phyloP scores from a whole-genome alignment of 495 filamentous ascomycete genomes.

The Trichoderma gamsii region DNA sequence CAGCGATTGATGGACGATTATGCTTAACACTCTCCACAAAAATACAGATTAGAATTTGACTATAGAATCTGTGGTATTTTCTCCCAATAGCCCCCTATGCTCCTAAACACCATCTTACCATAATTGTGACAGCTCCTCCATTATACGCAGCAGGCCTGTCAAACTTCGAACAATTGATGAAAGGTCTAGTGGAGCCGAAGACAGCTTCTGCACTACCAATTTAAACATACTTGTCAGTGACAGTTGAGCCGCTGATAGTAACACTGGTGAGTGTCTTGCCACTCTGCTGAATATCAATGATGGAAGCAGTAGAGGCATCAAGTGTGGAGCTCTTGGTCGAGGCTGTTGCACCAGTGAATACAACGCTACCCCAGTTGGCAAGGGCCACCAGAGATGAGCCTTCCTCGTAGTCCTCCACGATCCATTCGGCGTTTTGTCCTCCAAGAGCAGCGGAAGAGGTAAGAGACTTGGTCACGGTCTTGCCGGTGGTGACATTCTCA shows the following conservation, averaged over 20 bases:
- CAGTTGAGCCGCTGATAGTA: conserved; percentile 34
- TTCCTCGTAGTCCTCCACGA: conserved; percentile 56
- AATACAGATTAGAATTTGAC: conserved; percentile 21
- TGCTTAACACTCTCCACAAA: too few relatives aligned
- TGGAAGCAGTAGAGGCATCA: conserved; percentile 37
- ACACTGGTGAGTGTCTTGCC: conserved; percentile 43
- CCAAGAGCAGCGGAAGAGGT: conserved; percentile 28
- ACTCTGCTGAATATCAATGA: conserved; percentile 50
- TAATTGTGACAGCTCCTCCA: not conserved
- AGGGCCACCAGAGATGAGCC: conserved; percentile 45
- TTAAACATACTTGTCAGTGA: conserved; percentile 27
- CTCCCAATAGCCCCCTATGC: not conserved
- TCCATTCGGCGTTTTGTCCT: conserved; percentile 56
- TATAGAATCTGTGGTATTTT: not conserved
- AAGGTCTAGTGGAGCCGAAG: too few relatives aligned
- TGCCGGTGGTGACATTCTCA: conserved; percentile 50
- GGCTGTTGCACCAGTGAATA: conserved; percentile 39
- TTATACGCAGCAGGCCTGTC: too few relatives aligned
- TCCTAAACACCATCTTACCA: not conserved
- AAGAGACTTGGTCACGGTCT: conserved; percentile 48
- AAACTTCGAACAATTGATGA: not conserved
- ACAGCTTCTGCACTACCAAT: too few relatives aligned
- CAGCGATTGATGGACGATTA: too few relatives aligned
- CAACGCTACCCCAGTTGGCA: conserved; percentile 48
- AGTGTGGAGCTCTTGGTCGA: conserved; percentile 25